Conservation (phyloP, 192 early-diverging fungal species). For the Chytriomyces sp. region DNA sequence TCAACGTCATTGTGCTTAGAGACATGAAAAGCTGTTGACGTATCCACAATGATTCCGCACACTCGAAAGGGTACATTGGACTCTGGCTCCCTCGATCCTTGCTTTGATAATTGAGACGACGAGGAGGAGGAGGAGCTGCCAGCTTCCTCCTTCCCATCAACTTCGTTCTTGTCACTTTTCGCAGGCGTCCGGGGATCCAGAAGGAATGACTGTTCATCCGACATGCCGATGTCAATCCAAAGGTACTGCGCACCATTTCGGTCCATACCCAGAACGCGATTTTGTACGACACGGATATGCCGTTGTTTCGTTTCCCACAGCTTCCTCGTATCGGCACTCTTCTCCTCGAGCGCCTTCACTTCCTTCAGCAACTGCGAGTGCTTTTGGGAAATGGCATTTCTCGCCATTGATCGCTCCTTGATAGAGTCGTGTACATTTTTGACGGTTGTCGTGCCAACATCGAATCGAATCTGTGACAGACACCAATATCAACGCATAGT, state of each 20-base stretch:
- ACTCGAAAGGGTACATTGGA: too few species aligned
- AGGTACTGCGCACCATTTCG: conserved; percentile 10
- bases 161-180: too few species aligned
- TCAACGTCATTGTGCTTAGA: too few species aligned
- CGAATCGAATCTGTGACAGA: background rate
- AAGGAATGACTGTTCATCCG: conserved; percentile 9
- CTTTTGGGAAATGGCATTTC: background rate
- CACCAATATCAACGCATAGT: background rate
- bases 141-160: too few species aligned
- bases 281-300: background rate
- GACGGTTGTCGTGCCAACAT: background rate
- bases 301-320: background rate
- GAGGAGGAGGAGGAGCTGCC: too few species aligned
- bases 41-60: too few species aligned
- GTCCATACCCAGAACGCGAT: background rate
- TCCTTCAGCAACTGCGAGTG: background rate
- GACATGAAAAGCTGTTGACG: too few species aligned
- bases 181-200: too few species aligned
- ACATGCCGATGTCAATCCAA: conserved; percentile 20
- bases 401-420: background rate
- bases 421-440: background rate
- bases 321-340: background rate
- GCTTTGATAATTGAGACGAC: too few species aligned
- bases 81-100: too few species aligned
- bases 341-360: background rate